A percentile compares a stretch with the other conserved stretches of the same genome.
Conservation (phyloP, 2,329 filamentous ascomycete genomes). For the Exophiala viscosa region DNA sequence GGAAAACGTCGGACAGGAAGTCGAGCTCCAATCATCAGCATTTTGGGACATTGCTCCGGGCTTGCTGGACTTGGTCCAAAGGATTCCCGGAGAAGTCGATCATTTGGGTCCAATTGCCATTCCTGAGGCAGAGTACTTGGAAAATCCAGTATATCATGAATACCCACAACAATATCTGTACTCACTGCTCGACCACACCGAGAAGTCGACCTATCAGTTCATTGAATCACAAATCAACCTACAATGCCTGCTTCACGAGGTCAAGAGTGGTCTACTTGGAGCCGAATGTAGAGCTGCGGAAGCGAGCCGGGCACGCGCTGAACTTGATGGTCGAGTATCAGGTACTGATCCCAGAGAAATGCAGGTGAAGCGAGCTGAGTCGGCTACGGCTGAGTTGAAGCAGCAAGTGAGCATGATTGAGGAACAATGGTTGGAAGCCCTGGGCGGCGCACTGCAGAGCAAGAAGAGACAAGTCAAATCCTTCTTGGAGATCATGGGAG, state of each 20-base stretch:
- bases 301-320: slow-evolving; percentile 54
- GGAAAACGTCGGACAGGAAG: slow-evolving; percentile 77
- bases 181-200: slow-evolving; percentile 76
- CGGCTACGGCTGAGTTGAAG: slow-evolving; percentile 80
- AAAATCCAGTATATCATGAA: slow-evolving; percentile 76
- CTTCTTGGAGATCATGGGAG: slow-evolving; percentile 72
- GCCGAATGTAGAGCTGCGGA: slow-evolving; percentile 66
- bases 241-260: slow-evolving; percentile 84
- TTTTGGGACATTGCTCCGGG: slow-evolving; percentile 98
- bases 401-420: slow-evolving; percentile 90
- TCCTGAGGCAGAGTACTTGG: slow-evolving; percentile 71
- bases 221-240: slow-evolving; percentile 93
- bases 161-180: slow-evolving; percentile 91
- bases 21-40: slow-evolving; percentile 85
- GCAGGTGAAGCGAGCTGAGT: slow-evolving; percentile 62
- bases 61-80: slow-evolving; percentile 72
- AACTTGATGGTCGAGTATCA: slow-evolving; percentile 23
- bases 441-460: slow-evolving; percentile 71
- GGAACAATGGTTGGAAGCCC: slow-evolving; percentile 81
- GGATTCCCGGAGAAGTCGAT: slow-evolving; percentile 38
- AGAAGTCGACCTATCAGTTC: slow-evolving; percentile 93
- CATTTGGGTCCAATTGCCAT: slow-evolving; percentile 60
- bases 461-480: slow-evolving; percentile 71
- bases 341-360: slow-evolving; percentile 39
- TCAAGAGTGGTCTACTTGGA: slow-evolving; percentile 71